These are phyloP conservation scores for Dioscorea cayenensis DNA, from an alignment of 116 monocot species.

Conservation along the genomic window DNA sequence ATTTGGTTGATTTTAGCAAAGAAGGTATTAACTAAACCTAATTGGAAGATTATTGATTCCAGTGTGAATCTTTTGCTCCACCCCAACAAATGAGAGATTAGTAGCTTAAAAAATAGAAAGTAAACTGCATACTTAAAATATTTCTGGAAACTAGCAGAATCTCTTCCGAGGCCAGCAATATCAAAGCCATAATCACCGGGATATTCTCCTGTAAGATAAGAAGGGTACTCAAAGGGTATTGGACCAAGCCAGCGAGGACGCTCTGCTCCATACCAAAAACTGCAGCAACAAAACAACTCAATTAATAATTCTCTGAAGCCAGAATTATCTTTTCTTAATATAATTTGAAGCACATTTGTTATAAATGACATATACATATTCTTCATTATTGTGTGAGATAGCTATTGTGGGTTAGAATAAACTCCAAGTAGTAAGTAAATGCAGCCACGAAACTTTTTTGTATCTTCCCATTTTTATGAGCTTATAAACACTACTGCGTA, in stretches of 20 bases:
- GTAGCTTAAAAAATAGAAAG: not conserved
- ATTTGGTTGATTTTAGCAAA: too few relatives aligned
- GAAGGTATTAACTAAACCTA: not conserved
- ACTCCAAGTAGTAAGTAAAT: too few relatives aligned
- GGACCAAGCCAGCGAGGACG: slow-evolving; percentile 98
- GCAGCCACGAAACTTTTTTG: too few relatives aligned
- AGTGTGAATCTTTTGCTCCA: too few relatives aligned
- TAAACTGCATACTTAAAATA: slow-evolving; percentile 77
- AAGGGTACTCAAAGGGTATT: slow-evolving; percentile 71
- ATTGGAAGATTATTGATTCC: not conserved
- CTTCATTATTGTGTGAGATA: not conserved
- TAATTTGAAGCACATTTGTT: not conserved
- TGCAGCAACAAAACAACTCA: slow-evolving; percentile 19
- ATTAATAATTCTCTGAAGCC: not conserved
- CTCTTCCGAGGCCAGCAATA: slow-evolving; percentile 75
- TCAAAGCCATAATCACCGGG: slow-evolving; percentile 99
- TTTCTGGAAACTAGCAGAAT: slow-evolving; percentile 66
- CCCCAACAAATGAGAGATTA: not conserved
- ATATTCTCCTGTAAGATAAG: slow-evolving; percentile 75
- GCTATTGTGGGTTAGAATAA: too few relatives aligned
- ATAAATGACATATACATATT: not conserved
- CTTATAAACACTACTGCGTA: too few relatives aligned
- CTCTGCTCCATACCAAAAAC: slow-evolving; percentile 75
- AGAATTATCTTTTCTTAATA: not conserved
- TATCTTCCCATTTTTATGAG: too few relatives aligned